Evolutionary conservation across 805 yeast genomes (phyloP), one percentile per base, ranked within the genome.

Genomic region (Lachancea meyersii): DNA sequence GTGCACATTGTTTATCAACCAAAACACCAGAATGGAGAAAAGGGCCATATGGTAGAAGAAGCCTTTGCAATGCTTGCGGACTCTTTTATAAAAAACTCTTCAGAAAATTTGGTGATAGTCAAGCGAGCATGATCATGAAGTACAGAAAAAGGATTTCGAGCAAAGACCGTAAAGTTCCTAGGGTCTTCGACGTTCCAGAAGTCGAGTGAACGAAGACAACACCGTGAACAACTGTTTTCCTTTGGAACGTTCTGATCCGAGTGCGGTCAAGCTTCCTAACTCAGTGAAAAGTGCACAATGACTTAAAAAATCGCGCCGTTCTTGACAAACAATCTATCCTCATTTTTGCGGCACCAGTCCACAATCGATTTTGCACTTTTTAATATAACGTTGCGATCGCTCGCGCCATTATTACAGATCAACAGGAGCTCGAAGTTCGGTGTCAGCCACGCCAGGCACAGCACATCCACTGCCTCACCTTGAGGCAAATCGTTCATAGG

Each of bases 41-140:
- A 35, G 93, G 93, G 0, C 93, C 95, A 1, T 74, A 75, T 41
- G 94, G 93, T 2, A 76, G 78, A 11, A 67, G 87, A 31, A 81
- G 88, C 1, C 63, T 85, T 39, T 85, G 94, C 63, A 86, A 85
- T 58, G 93, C 93, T 1, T 85, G 95, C 60, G 95, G 95, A 0
- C 63, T 85, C 31, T 81, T 73, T 56, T 84, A 78, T 58, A 82
- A 85, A 34, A 84, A 84, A 55, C 64, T 82, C 23, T 68, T 75
- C 40, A 82, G 80, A 37, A 48, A 44, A 31, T 50, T 50, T 37
- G 52, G 49, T 2, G 42, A 35, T 13, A 48, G 38, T n/a, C 44
- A 45, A 17, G 50, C 50, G 13, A 43, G 41, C 17, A 27, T 46
- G n/a, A 44, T 52, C 21, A 47, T 52, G 53, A 42, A 41, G 20